A percentile compares a stretch with the other conserved stretches of the same genome.
Conservation (phyloP, 768 basidiomycete species). For the Suillus subalutaceus region DNA sequence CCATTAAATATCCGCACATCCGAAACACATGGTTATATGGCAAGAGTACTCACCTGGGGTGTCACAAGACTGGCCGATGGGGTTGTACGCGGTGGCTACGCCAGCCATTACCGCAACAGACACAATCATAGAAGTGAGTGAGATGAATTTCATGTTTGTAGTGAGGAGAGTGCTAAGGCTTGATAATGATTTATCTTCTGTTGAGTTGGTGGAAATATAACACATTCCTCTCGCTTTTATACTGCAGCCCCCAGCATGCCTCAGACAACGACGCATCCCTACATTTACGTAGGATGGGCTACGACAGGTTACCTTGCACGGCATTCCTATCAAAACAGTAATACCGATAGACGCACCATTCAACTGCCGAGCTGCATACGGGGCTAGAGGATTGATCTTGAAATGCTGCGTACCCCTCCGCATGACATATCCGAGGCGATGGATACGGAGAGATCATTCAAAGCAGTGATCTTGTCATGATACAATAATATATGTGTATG, state of each 20-base stretch:
- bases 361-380: background rate
- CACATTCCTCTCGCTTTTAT: background rate
- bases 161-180: background rate
- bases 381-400: background rate
- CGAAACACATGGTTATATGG: background rate
- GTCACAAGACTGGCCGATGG: conserved; percentile 5
- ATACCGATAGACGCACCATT: background rate
- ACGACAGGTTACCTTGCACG: background rate
- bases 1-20: background rate
- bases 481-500: background rate
- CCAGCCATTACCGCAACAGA: conserved; percentile 5
- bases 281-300: background rate
- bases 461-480: background rate
- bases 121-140: conserved; percentile 4
- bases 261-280: background rate
- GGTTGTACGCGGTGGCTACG: background rate
- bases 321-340: background rate
- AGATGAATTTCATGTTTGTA: conserved; percentile 2
- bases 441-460: background rate
- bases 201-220: conserved; percentile 1
- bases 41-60: conserved; percentile 1
- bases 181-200: conserved; percentile 1
- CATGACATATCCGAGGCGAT: conserved; percentile 5
- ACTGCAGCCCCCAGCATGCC: background rate
- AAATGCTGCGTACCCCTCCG: background rate